Conservation (phyloP, 441 rosid species). For the Melastoma candidum region DNA sequence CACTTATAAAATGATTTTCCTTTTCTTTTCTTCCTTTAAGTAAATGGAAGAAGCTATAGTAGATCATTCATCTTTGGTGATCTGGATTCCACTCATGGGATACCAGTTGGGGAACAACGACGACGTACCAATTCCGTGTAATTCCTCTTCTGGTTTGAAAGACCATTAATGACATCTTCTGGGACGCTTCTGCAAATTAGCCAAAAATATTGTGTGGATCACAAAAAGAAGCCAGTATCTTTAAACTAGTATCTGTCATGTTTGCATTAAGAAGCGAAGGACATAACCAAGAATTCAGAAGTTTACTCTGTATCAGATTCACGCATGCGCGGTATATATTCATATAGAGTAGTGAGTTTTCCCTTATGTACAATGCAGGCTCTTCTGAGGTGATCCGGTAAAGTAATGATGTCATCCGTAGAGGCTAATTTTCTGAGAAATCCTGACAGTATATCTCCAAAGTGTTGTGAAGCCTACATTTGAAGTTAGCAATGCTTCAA, state of each 20-base stretch:
- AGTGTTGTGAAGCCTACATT: slow-evolving; percentile 81
- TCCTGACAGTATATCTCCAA: slow-evolving; percentile 76
- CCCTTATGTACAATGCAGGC: slow-evolving; percentile 88
- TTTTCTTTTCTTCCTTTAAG: no score
- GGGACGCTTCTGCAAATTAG: slow-evolving; percentile 35
- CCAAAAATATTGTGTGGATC: neutral
- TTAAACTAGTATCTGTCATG: no score
- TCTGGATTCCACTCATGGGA: neutral
- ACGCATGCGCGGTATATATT: slow-evolving; percentile 85
- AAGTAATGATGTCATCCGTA: slow-evolving; percentile 30
- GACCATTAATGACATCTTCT: slow-evolving; percentile 24
- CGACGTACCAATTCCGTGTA: slow-evolving; percentile 58
- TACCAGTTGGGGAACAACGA: slow-evolving; percentile 5
- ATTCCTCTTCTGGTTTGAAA: slow-evolving; percentile 32
- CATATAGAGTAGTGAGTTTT: slow-evolving; percentile 53
- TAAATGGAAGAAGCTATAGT: no score
- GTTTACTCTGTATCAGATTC: slow-evolving; percentile 75
- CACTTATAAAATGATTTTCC: no score
- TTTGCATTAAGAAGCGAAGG: no score
- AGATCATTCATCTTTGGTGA: no score
- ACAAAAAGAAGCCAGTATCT: no score
- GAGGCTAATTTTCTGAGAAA: slow-evolving; percentile 72
- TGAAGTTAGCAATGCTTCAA: slow-evolving; percentile 6
- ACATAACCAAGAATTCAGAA: slow-evolving; percentile 11
- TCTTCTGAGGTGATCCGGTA: slow-evolving; percentile 68